Evolutionary conservation across 495 filamentous ascomycete genomes (phyloP).

Genomic region (Neurospora hispaniola): DNA sequence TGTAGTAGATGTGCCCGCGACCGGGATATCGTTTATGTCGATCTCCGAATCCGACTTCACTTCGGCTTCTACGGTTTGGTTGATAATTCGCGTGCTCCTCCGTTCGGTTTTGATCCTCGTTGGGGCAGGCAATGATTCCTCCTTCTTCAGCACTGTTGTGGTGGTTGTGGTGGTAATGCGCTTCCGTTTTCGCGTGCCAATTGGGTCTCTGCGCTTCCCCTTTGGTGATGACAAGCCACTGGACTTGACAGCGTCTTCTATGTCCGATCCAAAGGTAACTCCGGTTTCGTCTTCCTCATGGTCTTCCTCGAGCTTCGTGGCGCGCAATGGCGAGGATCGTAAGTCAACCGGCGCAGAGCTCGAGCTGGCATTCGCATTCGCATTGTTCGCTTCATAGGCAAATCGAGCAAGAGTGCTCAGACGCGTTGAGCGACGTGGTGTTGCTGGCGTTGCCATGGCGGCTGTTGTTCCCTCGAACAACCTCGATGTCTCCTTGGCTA

Average conservation of each 20-base stretch:
- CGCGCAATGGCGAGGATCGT: not conserved
- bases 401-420: constrained; percentile 32
- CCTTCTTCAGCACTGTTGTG: constrained; percentile 2
- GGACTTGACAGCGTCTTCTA: constrained; percentile 49
- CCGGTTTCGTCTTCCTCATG: constrained; percentile 10
- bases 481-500: constrained; percentile 48
- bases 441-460: constrained; percentile 13
- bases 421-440: constrained; percentile 37
- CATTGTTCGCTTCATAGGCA: constrained; percentile 22
- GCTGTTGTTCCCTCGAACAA: constrained; percentile 13
- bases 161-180: constrained; percentile 24
- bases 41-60: constrained; percentile 4
- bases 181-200: constrained; percentile 40
- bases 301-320: constrained; percentile 17
- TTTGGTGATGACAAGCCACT: not conserved
- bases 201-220: not conserved
- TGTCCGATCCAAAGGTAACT: constrained; percentile 36
- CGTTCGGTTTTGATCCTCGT: constrained; percentile 3
- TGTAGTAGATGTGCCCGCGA: constrained; percentile 7
- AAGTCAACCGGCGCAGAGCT: constrained; percentile 3
- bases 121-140: not conserved
- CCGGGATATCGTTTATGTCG: not conserved
- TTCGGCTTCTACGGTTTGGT: constrained; percentile 8
- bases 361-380: constrained; percentile 19
- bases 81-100: constrained; percentile 6